Base-by-base conservation (phyloP, 345 rosid genomes). In the Arabidopsis arenosa region DNA sequence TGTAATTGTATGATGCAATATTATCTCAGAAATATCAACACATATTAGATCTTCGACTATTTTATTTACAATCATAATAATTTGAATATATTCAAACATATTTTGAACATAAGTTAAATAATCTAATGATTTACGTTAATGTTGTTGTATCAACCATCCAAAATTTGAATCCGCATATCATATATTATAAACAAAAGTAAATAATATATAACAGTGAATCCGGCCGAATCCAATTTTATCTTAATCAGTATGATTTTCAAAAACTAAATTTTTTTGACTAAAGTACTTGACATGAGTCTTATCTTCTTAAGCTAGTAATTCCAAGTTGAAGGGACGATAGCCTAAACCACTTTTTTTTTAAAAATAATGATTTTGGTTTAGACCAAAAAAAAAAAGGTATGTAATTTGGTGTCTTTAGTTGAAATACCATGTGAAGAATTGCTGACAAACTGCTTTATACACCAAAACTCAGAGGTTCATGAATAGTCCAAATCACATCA, bases 391-490 rank as follows among this genome's bases (percentile, higher is more conserved):
- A 39, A 12, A 10, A 9, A n/a, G n/a, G 18, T 4, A 54, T 11
- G 15, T 39, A 10, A 40, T 56, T 35, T 21, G 9, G 80, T 71
- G 76, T 71, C 80, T 77, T 65, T 57, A 48, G 72, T 70, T 56
- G 4, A 56, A 47, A 30, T 1, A 44, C 30, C 80, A 77, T 77
- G 80, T 77, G 80, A 48, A 40, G 58, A 71, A 65, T 77, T 40
- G 63, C 80, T 65, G 76, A 77, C 80, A 77, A 77, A 77, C 54
- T 77, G 72, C 80, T 71, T 57, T 49, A 48, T 39, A 64, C 66
- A 57, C 48, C 57, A 70, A 69, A 61, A 52, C n/a, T 63, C 52
- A 76, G 65, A 76, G 66, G 70, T 76, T 69, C 75, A 70, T 63
- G 70, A 63, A 76, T 70, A 63, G 75, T 76, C 80, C 57, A 57